Evolutionary conservation across 192 early-diverging fungal genomes (phyloP).

Genomic region (Gryganskiella cystojenkinii): DNA sequence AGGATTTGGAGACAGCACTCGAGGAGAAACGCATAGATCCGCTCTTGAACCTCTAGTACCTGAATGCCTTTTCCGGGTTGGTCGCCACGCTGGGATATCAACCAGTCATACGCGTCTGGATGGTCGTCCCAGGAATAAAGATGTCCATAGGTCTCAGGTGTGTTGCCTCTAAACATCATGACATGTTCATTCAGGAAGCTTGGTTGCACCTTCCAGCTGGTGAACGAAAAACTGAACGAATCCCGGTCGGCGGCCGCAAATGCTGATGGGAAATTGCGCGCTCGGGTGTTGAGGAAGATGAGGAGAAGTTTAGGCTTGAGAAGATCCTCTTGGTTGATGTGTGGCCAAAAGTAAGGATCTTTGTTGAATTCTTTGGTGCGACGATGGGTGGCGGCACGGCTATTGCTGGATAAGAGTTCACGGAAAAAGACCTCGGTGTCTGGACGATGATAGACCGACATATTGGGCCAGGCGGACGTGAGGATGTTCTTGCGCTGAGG

Average conservation of each 20-base stretch:
- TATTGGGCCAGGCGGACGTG: constrained; percentile 30
- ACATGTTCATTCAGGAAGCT: constrained; percentile 31
- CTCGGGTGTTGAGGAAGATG: constrained; percentile 39
- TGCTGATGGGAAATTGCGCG: constrained; percentile 32
- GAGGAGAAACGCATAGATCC: constrained; percentile 29
- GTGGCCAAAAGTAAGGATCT: constrained; percentile 39
- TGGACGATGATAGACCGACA: constrained; percentile 34
- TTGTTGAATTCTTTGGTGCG: too few species aligned
- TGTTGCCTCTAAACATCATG: constrained; percentile 44
- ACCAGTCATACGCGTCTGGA: constrained; percentile 20
- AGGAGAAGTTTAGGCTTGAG: constrained; percentile 35
- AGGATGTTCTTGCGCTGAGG: constrained; percentile 28
- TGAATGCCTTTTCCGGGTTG: constrained; percentile 23
- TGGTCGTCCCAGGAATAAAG: constrained; percentile 29
- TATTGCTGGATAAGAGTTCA: constrained; percentile 5
- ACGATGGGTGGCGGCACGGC: constrained; percentile 9
- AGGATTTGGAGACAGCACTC: constrained; percentile 36
- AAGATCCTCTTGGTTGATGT: constrained; percentile 48
- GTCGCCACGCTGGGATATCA: constrained; percentile 13
- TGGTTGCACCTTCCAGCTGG: constrained; percentile 24
- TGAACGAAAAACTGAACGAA: constrained; percentile 31
- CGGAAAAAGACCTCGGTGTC: constrained; percentile 26
- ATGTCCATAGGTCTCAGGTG: constrained; percentile 28
- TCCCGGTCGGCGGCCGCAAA: constrained; percentile 28
- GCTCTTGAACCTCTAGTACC: constrained; percentile 35